Conservation (phyloP, 2,329 filamentous ascomycete species). For the Endothia cerciana region DNA sequence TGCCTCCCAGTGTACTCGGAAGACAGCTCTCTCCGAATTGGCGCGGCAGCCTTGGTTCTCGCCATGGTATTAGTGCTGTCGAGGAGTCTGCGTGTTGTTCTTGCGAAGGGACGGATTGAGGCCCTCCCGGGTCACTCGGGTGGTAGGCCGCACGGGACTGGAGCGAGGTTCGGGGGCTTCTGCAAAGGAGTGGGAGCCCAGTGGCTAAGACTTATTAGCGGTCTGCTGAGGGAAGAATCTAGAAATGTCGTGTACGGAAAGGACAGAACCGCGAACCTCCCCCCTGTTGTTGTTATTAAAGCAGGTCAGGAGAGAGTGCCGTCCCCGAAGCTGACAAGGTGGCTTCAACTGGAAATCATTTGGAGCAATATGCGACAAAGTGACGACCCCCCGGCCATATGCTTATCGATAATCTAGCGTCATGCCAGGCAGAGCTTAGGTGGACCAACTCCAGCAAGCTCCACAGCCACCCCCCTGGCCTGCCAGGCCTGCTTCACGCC, state of each 20-base stretch:
- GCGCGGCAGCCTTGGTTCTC: constrained; percentile 69
- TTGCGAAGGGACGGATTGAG: neutral
- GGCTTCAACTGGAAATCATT: constrained; percentile 31
- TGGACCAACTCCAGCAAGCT: neutral
- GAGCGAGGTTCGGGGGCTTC: neutral
- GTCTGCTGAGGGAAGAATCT: neutral
- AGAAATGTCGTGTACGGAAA: neutral
- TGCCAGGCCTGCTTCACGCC: constrained; percentile 8
- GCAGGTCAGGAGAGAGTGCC: constrained; percentile 3
- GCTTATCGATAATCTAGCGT: constrained; percentile 28
- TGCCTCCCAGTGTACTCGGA: constrained; percentile 65
- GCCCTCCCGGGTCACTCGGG: neutral
- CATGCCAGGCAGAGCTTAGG: constrained; percentile 10
- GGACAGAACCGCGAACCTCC: neutral
- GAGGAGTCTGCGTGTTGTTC: neutral
- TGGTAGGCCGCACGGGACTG: neutral
- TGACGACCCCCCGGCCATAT: constrained; percentile 14
- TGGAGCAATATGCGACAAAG: constrained; percentile 19
- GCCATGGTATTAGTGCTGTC: constrained; percentile 58
- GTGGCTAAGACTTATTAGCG: constrained; percentile 14
- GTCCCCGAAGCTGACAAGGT: constrained; percentile 32
- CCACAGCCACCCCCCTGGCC: constrained; percentile 1
- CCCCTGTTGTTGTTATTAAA: neutral
- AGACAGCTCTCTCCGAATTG: constrained; percentile 67
- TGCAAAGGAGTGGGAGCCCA: constrained; percentile 14